Base-by-base conservation (phyloP, 2,329 filamentous ascomycete genomes). In the Talaromyces albobiverticillius region DNA sequence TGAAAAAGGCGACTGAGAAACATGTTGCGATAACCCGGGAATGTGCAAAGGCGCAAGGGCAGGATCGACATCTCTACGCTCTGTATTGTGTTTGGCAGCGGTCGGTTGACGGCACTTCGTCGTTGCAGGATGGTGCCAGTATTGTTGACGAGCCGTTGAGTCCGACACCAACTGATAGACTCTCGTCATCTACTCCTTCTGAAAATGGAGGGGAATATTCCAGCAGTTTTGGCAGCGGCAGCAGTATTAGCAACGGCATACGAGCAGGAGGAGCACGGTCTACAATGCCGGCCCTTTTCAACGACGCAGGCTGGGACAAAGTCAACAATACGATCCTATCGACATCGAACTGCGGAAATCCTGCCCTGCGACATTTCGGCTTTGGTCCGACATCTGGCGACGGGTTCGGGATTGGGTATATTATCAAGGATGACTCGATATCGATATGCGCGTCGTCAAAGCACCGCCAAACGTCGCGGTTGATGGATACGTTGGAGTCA, bases 291-390 rank as follows among this genome's bases (percentile, higher is more conserved):
- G 77, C 86, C 5, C 81, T 99, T 54, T 99, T 97, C 70, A 85
- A 87, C 46, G 94, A 99, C 66, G 63, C 82, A 1, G 94, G 93
- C 46, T 99, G 92, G 91, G 93, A 97, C 71, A 92, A 89, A 68
- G 83, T 96, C 60, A 97, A 97, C 77, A 95, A 83, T 59, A 97
- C 93, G 8, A 90, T 97, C 60, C 78, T 99, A 36, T 95, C 90
- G 6, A 97, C 94, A 0, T 96, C 92, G n/a, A 99, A 99, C 78
- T 99, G 94, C 72, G 94, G 94, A 56, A 99, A 97, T 72, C 94
- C 94, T 0, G 90, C 88, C 0, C 84, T 99, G 16, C 86, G 94
- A 2, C 93, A 97, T 64, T 99, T 99, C 64, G 94, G 94, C 3
- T 99, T 99, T 68, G 94, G 94, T 0, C 94, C 94, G 1, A 95